Base-by-base conservation (phyloP, 192 early-diverging fungal species). In the Backusella luteola region DNA sequence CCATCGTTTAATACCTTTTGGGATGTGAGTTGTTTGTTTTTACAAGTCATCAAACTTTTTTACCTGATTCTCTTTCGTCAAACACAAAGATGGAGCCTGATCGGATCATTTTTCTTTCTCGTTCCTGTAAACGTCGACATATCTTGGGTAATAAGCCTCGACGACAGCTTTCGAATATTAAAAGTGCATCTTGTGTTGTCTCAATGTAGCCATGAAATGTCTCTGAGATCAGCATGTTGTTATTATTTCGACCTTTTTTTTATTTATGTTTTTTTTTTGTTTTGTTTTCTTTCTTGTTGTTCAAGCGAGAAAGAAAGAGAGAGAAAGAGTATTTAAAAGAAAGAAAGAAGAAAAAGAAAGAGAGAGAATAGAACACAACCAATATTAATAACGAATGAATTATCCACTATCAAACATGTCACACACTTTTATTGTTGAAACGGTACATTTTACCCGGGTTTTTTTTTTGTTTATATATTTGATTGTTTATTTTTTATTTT, bases 71-170 rank as follows among this genome's bases (percentile, higher is more conserved):
- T 69, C 84, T 79, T 78, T 93, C 89, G 71, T 93, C 89, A 83
- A 91, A 93, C n/a, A 93, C 89, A 29, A 91, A 87, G 1, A 93
- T 80, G 0, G 90, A 85, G 29, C 92, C 92, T 9, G 84, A 85
- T 52, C 83, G 70, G 41, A 93, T 89, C 66, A 78, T 78, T 41
- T 79, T 80, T 76, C 88, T 84, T 63, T 93, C 90, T 17, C 67
- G 34, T 3, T 91, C 90, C 67, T 87, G 86, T n/a, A 92, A 83
- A 4, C 92, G 83, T 2, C 87, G 79, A 6, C 78, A 76, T 35
- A 91, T 85, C 41, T 88, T 85, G 6, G 88, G 88, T 32, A 92
- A 76, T 1, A 90, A 69, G 15, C 83, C 84, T 46, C 78, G 80
- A 2, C 88, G 87, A 70, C 88, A 89, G 0, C 90, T 91, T 76